phyloP scores from a whole-genome alignment of 2,329 filamentous ascomycete genomes.

The Fusarium sp. region DNA sequence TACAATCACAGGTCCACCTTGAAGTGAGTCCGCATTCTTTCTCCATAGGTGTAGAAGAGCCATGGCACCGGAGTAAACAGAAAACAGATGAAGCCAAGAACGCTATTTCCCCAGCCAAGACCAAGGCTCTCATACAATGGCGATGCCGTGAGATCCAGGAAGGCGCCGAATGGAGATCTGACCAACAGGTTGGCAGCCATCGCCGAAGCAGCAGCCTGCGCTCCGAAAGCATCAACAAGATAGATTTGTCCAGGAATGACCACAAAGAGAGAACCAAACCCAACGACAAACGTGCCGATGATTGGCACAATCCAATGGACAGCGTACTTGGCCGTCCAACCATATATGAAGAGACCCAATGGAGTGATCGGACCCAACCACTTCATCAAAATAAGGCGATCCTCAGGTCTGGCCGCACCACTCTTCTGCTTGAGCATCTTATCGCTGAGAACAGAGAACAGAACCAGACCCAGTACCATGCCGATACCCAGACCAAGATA shows the following conservation, averaged over 20 bases:
- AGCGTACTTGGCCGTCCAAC: constrained; percentile 64
- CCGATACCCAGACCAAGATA: constrained; percentile 62
- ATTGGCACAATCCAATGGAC: constrained; percentile 69
- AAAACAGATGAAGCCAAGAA: constrained; percentile 29
- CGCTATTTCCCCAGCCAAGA: constrained; percentile 34
- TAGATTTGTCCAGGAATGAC: constrained; percentile 45
- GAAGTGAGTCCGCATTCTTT: constrained; percentile 24
- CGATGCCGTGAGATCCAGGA: constrained; percentile 20
- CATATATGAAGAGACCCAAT: constrained; percentile 66
- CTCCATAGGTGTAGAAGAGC: constrained; percentile 31
- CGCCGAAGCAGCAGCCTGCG: constrained; percentile 41
- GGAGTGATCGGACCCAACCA: constrained; percentile 65
- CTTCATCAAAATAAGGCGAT: constrained; percentile 65
- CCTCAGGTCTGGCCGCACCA: constrained; percentile 52
- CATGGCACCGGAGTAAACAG: constrained; percentile 31
- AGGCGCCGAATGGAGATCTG: constrained; percentile 49
- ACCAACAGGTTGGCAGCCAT: constrained; percentile 40
- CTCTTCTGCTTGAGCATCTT: constrained; percentile 17
- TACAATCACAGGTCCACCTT: constrained; percentile 13
- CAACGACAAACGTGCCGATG: constrained; percentile 64
- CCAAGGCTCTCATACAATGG: constrained; percentile 23
- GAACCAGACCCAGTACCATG: constrained; percentile 43
- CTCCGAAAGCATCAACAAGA: constrained; percentile 43
- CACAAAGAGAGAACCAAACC: constrained; percentile 55
- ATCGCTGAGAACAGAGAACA: constrained; percentile 29